These are phyloP conservation scores for Ligustrum vulgare DNA, from an alignment of 257 asterid genomes.

Conservation along the genomic window DNA sequence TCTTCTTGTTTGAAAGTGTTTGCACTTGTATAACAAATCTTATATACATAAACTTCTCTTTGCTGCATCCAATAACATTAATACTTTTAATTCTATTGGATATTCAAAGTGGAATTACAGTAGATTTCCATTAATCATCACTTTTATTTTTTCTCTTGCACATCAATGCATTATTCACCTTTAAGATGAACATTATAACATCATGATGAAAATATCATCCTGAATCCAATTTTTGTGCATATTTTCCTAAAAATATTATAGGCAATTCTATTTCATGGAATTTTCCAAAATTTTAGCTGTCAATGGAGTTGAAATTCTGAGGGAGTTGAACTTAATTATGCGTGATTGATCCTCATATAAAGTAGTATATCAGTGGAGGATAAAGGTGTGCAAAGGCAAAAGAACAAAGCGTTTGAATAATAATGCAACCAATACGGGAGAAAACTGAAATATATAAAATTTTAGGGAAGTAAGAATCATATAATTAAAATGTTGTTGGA, in stretches of 20 bases:
- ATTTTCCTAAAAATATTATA: not conserved
- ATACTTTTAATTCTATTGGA: not conserved
- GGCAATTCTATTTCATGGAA: not conserved
- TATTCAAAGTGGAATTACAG: not conserved
- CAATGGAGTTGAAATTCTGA: not conserved
- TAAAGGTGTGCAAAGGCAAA: not conserved
- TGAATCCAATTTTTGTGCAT: not conserved
- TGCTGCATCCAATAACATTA: not conserved
- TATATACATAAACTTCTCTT: conserved; percentile 19
- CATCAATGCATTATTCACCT: not conserved
- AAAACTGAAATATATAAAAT: not conserved
- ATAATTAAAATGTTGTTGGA: not conserved
- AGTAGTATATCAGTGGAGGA: too few relatives aligned
- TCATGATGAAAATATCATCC: not conserved
- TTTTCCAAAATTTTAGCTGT: not conserved
- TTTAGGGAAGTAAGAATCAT: not conserved
- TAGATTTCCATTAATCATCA: not conserved
- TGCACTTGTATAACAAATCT: conserved; percentile 36
- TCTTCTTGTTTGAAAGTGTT: conserved; percentile 56
- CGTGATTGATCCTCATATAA: not conserved
- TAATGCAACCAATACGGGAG: not conserved
- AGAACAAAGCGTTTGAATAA: not conserved
- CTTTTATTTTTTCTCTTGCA: not conserved
- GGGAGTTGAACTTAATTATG: not conserved
- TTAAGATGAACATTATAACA: not conserved